Base-by-base conservation (phyloP, 2,329 filamentous ascomycete genomes). In the Exophiala aquamarina region DNA sequence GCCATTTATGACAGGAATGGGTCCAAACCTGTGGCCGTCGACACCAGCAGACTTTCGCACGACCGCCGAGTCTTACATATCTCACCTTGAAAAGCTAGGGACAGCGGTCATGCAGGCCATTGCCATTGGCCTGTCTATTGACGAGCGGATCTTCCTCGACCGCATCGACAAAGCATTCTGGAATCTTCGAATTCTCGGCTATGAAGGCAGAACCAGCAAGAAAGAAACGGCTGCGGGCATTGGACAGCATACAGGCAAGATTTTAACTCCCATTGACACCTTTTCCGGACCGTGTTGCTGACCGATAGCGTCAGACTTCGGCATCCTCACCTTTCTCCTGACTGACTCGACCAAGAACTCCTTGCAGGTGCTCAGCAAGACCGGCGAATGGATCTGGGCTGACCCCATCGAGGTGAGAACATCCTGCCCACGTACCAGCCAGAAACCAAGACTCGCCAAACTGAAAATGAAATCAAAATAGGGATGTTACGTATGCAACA, bases 401-500 rank as follows among this genome's bases (percentile, higher is more conserved):
- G 41, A 56, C 34, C 53, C 49, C 5, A 52, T 52, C 35, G 21
- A 33, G 13, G 48, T 51, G 38, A 47, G 43, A 33, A 11, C 34
- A 14, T 9, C 14, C 29, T 19, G 31, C 6, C n/a, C 3, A 19
- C 11, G 9, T 15, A 6, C 35, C 10, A 6, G 17, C 21, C 8
- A 15, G 11, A 32, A 18, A 34, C 15, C 15, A 6, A 6, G 23
- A 26, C 23, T 11, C 11, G 23, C 5, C 11, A 14, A 13, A 23
- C 42, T 10, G 7, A 36, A 23, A 2, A 31, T 38, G 13, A 19
- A 13, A 15, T 5, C 26, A 14, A n/a, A n/a, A n/a, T 29, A 50
- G 48, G 49, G 49, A 11, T 52, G 49, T 2, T 73, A 72, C 32
- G 74, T 79, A 0, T 71, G 78, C 48, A 79, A 45, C 15, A 28